Evolutionary conservation across 2,329 filamentous ascomycete species (phyloP), one percentile per base, ranked within the genome.

Genomic region (Kalaharituber pfeilii): DNA sequence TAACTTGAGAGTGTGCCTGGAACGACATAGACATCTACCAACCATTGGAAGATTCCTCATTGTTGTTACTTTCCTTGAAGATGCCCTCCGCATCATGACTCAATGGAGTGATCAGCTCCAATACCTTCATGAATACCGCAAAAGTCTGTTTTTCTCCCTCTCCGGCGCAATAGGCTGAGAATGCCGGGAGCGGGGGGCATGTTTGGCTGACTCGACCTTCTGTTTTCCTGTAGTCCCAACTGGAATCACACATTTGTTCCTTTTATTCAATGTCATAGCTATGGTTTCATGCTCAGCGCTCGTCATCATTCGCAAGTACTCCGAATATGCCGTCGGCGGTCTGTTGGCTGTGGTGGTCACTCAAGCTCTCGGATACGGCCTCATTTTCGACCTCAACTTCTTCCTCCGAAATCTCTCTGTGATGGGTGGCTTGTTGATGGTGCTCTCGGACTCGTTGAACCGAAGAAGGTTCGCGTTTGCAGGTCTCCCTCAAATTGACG

Each of bases 341-440:
- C 83, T 98, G 60, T 84, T 95, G 68, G 83, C 74, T 52, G 91
- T 98, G 52, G 89, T 98, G 52, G 70, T 98, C 59, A 82, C 87
- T 29, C 91, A 98, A 72, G 91, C 89, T 20, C 78, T 98, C 54
- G 91, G 91, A 64, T 98, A 98, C 69, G 91, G 91, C 56, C 78
- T 98, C 59, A 94, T 98, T 70, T 96, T 98, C 69, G 91, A 98
- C 70, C 79, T 96, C 67, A 98, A 96, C 79, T 98, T 98, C 77
- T 98, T 98, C 81, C 83, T 98, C 61, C 88, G 91, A 72, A 98
- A 98, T 69, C 76, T 98, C 58, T 94, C 87, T 61, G 91, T 98
- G 65, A 89, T 96, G 74, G 91, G 91, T 64, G 91, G 91, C 57
- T 78, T 98, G 45, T 77, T 98, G 64, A 96, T 98, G 91, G 91